Evolutionary conservation across 108 stramenopile species (phyloP).

Genomic region (Cylindrotheca closterium): DNA sequence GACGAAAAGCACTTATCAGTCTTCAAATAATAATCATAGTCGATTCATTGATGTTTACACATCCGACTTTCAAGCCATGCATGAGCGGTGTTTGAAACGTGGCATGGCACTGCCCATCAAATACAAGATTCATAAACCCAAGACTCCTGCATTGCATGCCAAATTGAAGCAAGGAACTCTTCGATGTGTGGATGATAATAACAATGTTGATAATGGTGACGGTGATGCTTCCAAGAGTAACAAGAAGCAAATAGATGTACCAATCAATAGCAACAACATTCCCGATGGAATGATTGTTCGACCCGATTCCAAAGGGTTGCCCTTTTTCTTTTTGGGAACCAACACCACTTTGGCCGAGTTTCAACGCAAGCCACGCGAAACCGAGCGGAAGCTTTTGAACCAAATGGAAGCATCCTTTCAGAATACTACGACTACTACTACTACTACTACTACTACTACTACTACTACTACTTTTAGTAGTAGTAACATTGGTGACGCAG

Average conservation of each 20-base stretch:
- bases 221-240: not conserved
- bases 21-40: too few relatives aligned
- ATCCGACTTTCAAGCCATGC: not conserved
- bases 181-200: conserved; percentile 1
- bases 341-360: not conserved
- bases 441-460: too few relatives aligned
- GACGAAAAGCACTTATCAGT: too few relatives aligned
- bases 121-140: conserved; percentile 51
- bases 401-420: not conserved
- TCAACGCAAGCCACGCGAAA: not conserved
- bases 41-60: too few relatives aligned
- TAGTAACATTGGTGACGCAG: not conserved
- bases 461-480: too few relatives aligned
- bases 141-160: too few relatives aligned
- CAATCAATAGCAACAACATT: not conserved
- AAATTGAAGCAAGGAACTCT: too few relatives aligned
- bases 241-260: too few relatives aligned
- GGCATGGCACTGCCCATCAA: conserved; percentile 19
- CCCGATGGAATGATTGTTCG: conserved; percentile 7
- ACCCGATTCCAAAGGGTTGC: conserved; percentile 1
- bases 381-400: not conserved
- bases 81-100: not conserved
- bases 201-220: not conserved
- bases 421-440: too few relatives aligned
- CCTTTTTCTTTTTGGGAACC: conserved; percentile 3